Evolutionary conservation across 192 early-diverging fungal genomes (phyloP).

Genomic region (Backusella westeae): DNA sequence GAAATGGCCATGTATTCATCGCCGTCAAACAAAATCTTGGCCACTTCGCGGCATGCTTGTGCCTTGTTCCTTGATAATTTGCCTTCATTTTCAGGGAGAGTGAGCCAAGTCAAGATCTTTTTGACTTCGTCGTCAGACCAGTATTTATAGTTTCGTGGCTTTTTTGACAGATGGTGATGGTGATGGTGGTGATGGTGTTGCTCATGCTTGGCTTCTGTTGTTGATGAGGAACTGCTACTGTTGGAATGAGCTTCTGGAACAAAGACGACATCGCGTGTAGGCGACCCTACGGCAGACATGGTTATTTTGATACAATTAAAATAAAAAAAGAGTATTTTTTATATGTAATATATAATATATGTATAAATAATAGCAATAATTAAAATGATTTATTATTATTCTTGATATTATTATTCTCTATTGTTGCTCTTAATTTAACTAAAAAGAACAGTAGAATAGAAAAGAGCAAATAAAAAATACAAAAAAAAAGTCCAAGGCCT

Average conservation of each 20-base stretch:
- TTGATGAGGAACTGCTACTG: not conserved
- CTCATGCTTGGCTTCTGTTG: not conserved
- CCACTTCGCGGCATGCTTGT: conserved; percentile 2
- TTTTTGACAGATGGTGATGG: conserved; percentile 4
- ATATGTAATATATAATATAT: too few species aligned
- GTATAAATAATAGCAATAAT: too few species aligned
- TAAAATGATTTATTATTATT: not conserved
- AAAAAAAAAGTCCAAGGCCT: not conserved
- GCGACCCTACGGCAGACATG: not conserved
- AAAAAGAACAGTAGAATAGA: not conserved
- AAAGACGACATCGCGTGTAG: not conserved
- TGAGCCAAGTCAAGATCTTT: conserved; percentile 1
- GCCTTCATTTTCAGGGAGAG: not conserved
- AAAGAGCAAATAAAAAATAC: not conserved
- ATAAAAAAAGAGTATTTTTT: not conserved
- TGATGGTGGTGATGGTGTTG: not conserved
- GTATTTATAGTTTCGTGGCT: conserved; percentile 12
- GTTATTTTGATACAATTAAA: not conserved
- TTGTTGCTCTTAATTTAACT: not conserved
- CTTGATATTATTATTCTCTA: not conserved
- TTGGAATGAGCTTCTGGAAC: not conserved
- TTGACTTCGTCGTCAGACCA: conserved; percentile 8
- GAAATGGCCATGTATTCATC: conserved; percentile 12
- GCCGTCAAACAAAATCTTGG: not conserved
- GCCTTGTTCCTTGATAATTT: conserved; percentile 8